These are phyloP conservation scores for Colletotrichum salicis DNA, from an alignment of 2,329 filamentous ascomycete genomes.

Conservation along the genomic window DNA sequence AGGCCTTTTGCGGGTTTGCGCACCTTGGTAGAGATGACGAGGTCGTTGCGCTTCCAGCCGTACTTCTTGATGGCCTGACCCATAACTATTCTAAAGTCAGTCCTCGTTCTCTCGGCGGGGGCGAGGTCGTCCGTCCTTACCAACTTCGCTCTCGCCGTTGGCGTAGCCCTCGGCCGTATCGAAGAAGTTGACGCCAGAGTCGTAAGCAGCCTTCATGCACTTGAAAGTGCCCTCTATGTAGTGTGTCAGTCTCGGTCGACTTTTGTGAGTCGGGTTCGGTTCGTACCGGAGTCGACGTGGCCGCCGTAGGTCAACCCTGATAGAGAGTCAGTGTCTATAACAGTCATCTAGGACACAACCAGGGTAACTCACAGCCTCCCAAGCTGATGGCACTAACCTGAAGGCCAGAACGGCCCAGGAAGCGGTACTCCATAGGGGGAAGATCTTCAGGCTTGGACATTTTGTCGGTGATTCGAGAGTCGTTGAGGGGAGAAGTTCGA, in stretches of 20 bases:
- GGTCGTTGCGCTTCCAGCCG: constrained; percentile 69
- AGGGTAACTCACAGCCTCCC: constrained; percentile 61
- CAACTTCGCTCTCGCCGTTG: constrained; percentile 68
- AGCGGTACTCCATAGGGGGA: constrained; percentile 75
- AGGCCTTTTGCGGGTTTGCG: not conserved
- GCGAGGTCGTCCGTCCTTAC: not conserved
- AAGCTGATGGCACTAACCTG: constrained; percentile 80
- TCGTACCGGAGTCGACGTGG: constrained; percentile 73
- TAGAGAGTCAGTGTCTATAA: not conserved
- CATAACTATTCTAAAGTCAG: constrained; percentile 55
- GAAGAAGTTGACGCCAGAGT: constrained; percentile 71
- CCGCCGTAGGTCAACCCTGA: constrained; percentile 76
- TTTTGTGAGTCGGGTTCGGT: not conserved
- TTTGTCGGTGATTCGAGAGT: constrained; percentile 32
- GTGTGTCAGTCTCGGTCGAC: not conserved
- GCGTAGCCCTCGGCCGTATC: constrained; percentile 69
- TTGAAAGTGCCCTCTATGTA: constrained; percentile 58
- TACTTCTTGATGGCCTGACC: constrained; percentile 69
- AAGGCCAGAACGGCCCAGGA: constrained; percentile 76
- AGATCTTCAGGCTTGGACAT: constrained; percentile 55
- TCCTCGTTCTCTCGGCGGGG: not conserved
- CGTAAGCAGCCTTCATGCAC: constrained; percentile 71
- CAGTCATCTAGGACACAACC: not conserved
- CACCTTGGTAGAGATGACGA: constrained; percentile 71
- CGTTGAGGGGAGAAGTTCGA: not conserved